Base-by-base conservation (phyloP, 1,284 basidiomycete genomes). In the Malassezia caprae region DNA sequence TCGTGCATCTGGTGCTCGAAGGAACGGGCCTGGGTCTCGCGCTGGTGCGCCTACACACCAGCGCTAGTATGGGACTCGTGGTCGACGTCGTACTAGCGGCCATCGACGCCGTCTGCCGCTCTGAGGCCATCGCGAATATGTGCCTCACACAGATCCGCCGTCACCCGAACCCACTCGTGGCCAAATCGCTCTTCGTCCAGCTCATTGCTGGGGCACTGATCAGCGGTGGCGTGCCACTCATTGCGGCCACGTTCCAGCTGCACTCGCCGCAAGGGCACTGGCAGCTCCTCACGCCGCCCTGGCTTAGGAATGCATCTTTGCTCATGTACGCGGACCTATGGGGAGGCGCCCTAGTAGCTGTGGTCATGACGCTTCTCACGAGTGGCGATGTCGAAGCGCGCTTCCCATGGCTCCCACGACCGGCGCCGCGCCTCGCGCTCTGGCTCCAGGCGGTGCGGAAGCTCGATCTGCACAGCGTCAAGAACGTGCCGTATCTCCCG, bases 41-140 rank as follows among this genome's bases (percentile, higher is more conserved):
- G 11, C 44, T 69, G n/a, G 32, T 69, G 7, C 24, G 31, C 2
- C 28, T 56, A 19, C 53, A 56, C 17, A 26, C 53, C 1, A 23
- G 28, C 2, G 28, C 23, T 2, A 12, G 43, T 15, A 10, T 48
- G 8, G 60, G 60, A 5, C 45, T 49, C 6, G 17, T 53, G 58
- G 50, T 65, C 49, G 66, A 70, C 30, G 46, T 67, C 39, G 23
- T 51, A 2, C 61, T 67, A 26, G 52, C 60, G 2, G 37, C 54
- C 0, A 53, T 69, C 7, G 68, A 70, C 39, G 64, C 62, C 30
- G 19, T 67, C 27, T 61, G 63, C 28, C 58, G 68, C 39, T 50
- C 62, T 15, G 68, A 70, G 40, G 68, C 62, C 19, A 64, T 70
- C 49, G 60, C 59, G 24, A 52, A 54, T 17, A 55, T 67, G 11